A percentile compares a stretch with the other conserved stretches of the same genome.
These are phyloP conservation scores for Leucogyrophana mollusca DNA, from an alignment of 768 basidiomycete species.

Conservation along the genomic window DNA sequence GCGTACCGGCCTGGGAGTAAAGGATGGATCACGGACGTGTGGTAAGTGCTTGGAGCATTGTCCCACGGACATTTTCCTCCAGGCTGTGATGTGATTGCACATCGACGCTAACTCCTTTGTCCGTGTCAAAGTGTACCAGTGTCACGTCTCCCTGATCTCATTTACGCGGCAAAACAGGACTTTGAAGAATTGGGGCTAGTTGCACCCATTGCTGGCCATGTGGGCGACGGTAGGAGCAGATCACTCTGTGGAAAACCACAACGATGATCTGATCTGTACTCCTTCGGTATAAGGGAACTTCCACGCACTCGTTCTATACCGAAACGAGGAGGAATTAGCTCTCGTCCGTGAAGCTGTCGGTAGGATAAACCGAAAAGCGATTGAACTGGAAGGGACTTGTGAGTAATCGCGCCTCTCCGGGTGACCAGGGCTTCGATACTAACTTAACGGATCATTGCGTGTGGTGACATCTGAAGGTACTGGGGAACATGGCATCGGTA, in stretches of 20 bases:
- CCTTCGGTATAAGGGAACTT: constrained; percentile 36
- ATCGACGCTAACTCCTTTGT: not conserved
- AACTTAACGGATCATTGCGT: not conserved
- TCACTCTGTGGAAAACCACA: too few species aligned
- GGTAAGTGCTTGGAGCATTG: constrained; percentile 5
- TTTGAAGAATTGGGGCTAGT: constrained; percentile 38
- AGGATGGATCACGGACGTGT: constrained; percentile 43
- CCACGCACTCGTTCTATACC: constrained; percentile 37
- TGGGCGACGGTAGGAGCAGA: constrained; percentile 34
- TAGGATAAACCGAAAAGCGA: constrained; percentile 33
- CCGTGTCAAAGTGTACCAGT: constrained; percentile 27
- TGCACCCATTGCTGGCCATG: constrained; percentile 45
- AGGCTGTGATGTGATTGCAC: not conserved
- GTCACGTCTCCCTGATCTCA: constrained; percentile 32
- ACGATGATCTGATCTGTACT: not conserved
- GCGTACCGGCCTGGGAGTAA: constrained; percentile 32
- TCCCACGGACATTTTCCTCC: not conserved
- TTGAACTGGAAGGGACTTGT: constrained; percentile 37
- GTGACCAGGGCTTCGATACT: not conserved
- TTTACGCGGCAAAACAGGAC: constrained; percentile 44
- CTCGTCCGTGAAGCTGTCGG: constrained; percentile 28
- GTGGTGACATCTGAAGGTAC: constrained; percentile 19
- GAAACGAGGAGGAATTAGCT: constrained; percentile 34
- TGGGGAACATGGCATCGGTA: constrained; percentile 47
- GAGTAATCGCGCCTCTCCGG: constrained; percentile 5